A percentile compares a stretch with the other conserved stretches of the same genome.
Evolutionary conservation across 2,329 filamentous ascomycete genomes (phyloP).

Genomic region (Aaosphaeria pasadenensis): DNA sequence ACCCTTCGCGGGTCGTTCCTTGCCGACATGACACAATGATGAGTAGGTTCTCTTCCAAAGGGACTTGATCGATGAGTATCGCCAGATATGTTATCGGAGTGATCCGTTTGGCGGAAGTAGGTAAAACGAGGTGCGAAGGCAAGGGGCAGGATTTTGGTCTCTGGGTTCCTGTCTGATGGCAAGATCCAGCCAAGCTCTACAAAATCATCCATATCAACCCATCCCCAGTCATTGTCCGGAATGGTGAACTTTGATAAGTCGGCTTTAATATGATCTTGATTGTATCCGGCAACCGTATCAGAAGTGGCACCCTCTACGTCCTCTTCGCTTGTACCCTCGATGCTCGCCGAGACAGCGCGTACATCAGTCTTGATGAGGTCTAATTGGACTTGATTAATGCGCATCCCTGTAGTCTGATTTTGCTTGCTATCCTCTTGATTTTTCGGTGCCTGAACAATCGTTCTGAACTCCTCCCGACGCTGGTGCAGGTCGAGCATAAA

Average conservation of each 20-base stretch:
- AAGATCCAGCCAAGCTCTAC: constrained; percentile 97
- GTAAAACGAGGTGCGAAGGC: constrained; percentile 93
- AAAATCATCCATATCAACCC: constrained; percentile 99
- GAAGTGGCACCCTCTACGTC: constrained; percentile 68
- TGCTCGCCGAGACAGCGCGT: constrained; percentile 86
- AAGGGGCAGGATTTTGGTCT: constrained; percentile 90
- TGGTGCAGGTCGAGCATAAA: constrained; percentile 97
- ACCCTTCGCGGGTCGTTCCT: constrained; percentile 76
- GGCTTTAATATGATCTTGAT: constrained; percentile 48
- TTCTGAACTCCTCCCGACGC: constrained; percentile 86
- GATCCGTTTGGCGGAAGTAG: constrained; percentile 96
- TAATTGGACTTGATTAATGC: constrained; percentile 90
- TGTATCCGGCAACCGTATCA: constrained; percentile 55
- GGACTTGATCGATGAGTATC: constrained; percentile 80
- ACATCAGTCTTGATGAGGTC: constrained; percentile 91
- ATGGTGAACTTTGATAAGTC: constrained; percentile 88
- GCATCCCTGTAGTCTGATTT: constrained; percentile 85
- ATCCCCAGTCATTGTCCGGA: constrained; percentile 89
- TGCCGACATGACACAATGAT: constrained; percentile 87
- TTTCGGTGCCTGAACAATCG: constrained; percentile 66
- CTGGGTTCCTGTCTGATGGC: constrained; percentile 82
- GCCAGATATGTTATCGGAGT: constrained; percentile 73
- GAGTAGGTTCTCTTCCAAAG: constrained; percentile 90
- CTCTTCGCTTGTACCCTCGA: constrained; percentile 74
- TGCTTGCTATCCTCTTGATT: constrained; percentile 61